Evolutionary conservation across 768 basidiomycete genomes (phyloP), one percentile per base, ranked within the genome.

Genomic region (Coprinopsis marcescibilis): DNA sequence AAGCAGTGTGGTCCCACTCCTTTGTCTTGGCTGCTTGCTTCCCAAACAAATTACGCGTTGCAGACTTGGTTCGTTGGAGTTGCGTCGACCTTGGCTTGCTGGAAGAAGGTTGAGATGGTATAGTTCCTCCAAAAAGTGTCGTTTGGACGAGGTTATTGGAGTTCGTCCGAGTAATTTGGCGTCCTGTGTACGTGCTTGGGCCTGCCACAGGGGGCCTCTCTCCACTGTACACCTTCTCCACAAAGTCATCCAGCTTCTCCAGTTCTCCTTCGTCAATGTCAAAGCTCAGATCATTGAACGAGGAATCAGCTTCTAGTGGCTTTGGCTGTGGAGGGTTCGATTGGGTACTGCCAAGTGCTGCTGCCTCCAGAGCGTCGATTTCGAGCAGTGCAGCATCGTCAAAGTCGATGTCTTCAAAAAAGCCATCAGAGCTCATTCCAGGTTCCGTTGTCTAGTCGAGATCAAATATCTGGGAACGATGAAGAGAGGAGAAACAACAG

Each of bases 1-100:
- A 95, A 11, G 71, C 80, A 0, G 93, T 90, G 19, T 89, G 83
- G 59, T 98, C 92, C 96, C 96, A 99, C 38, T 73, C 69, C 69
- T 95, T 97, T 1, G 75, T 79, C 62, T 85, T 82, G 15, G 71
- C 71, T 3, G 77, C 71, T 48, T 77, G 77, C 39, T 76, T 72
- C 7, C 78, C 78, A 49, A 79, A 81, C 0, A 63, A 59, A 50
- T 70, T 70, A 12, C 67, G 61, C 4, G 68, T 50, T 14, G 63
- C 60, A 0, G 79, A 74, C 52, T 71, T 76, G 13, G 68, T 66
- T 45, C 69, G 38, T 17, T 55, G 48, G n/a, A 49, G n/a, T 50
- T 69, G 69, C 29, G 70, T 53, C 4, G 68, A 63, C 30, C 66
- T 56, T 19, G 65, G 62, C 30, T 64, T 69, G 35, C 59, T 66